Evolutionary conservation across 306 rosid genomes (phyloP), one percentile per base, ranked within the genome.

Genomic region (Lupinus albus): DNA sequence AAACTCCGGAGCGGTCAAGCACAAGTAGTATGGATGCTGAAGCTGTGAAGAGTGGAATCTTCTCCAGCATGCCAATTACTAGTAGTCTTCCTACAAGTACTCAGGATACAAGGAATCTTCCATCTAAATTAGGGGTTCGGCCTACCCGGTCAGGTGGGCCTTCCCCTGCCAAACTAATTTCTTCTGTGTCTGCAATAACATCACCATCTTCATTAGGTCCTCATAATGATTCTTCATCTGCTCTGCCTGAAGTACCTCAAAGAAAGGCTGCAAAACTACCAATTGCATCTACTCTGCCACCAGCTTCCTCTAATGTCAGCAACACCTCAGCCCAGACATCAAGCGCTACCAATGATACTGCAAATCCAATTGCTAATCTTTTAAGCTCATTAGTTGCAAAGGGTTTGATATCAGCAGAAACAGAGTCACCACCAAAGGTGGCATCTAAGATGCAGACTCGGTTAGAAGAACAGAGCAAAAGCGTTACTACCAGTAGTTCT

Each of bases 311-410:
- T 53, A 77, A 60, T 54, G 71, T 54, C 10, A 79, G 72, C 70
- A 70, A 66, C 73, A 58, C 82, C 58, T 75, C 86, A n/a, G 80
- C 79, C 20, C 81, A 45, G 81, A 71, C 77, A 73, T 68, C 81
- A 55, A 74, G 68, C 69, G 83, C 64, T 35, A 65, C 63, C 67
- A 78, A 49, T 32, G 82, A 62, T 28, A 48, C 65, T 70, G 67
- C 79, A 6, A 78, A 81, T 85, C 92, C 95, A 64, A 76, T 92
- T 80, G 81, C 96, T 63, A 81, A 74, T 83, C 92, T 92, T 66
- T 67, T 92, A 77, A 92, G 88, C 78, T 87, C 96, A 36, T 82
- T 92, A 74, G 97, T 92, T 69, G 95, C 90, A 1, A 85, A 87
- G 79, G 97, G 97, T 57, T 81, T 92, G 77, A 89, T 92, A 66